A percentile compares a stretch with the other conserved stretches of the same genome.
These are phyloP conservation scores for Hypoxylon sp. DNA, from an alignment of 2,329 filamentous ascomycete genomes.

Conservation along the genomic window DNA sequence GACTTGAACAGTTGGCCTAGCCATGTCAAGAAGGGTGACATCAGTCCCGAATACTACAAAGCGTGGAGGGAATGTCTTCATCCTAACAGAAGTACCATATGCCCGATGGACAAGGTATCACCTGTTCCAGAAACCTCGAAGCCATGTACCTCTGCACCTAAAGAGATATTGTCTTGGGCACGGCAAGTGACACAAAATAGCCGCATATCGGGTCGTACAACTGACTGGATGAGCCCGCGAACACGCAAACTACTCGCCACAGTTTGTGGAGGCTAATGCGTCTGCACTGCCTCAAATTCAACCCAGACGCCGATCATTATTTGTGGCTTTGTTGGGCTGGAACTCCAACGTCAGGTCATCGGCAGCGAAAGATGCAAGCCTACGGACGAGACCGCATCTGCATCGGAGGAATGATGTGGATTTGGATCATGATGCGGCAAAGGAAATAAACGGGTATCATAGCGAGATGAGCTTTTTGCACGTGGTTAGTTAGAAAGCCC, in stretches of 20 bases:
- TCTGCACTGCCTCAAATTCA: constrained; percentile 43
- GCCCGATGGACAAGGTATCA: constrained; percentile 19
- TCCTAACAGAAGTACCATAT: constrained; percentile 32
- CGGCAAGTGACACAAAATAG: constrained; percentile 33
- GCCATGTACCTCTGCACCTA: constrained; percentile 32
- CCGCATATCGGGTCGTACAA: constrained; percentile 39
- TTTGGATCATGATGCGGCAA: constrained; percentile 22
- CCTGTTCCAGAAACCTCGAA: constrained; percentile 31
- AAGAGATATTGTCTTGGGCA: constrained; percentile 23
- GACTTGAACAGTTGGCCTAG: constrained; percentile 16
- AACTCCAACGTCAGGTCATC: constrained; percentile 34
- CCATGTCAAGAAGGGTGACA: constrained; percentile 12
- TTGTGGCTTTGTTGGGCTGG: constrained; percentile 40
- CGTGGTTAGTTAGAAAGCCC: constrained; percentile 23
- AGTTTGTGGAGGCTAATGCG: constrained; percentile 15
- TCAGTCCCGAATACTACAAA: constrained; percentile 17
- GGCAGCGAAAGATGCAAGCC: constrained; percentile 6
- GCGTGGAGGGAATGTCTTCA: constrained; percentile 17
- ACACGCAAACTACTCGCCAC: constrained; percentile 48
- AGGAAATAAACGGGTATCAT: constrained; percentile 18
- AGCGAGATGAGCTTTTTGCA: constrained; percentile 15
- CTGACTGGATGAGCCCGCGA: constrained; percentile 10
- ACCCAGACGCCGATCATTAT: constrained; percentile 39
- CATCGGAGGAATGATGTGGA: constrained; percentile 28
- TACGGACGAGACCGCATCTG: constrained; percentile 16